Evolutionary conservation across 768 basidiomycete species (phyloP), one percentile per base, ranked within the genome.

Genomic region (Kwoniella dejecticola): DNA sequence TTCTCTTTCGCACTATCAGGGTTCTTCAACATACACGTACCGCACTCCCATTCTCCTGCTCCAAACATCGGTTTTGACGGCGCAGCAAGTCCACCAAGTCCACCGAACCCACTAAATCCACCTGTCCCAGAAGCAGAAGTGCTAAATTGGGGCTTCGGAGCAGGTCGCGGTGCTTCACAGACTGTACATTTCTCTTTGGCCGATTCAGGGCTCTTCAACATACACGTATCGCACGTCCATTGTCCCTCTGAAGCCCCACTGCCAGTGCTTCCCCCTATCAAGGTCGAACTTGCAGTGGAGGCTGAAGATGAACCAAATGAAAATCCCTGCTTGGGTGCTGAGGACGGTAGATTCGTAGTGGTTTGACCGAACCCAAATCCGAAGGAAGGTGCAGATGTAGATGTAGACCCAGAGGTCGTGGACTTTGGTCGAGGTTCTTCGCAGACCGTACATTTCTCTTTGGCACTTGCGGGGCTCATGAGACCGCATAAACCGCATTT

Each of bases 401-500:
- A 47, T 44, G 41, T n/a, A n/a, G n/a, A n/a, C n/a, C n/a, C n/a
- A n/a, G 33, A 40, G 21, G 12, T 8, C 41, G n/a, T 56, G 15
- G 26, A 38, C 1, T 19, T 29, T 36, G 42, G 55, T 30, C 42
- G 11, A 12, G 79, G 80, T 1, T 80, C 63, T 27, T 84, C 84
- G 48, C 84, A 84, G 13, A 82, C 59, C 4, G 77, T 77, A 63
- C 84, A 84, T 67, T 84, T 84, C 29, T 81, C 81, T 58, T 66
- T 79, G 13, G 77, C 81, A 30, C 60, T 71, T 10, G 63, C 79
- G 1, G 81, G 71, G 57, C 82, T 84, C 47, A 74, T 70, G 40
- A 82, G 67, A 71, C 77, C 79, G 62, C 89, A 90, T 2, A 75
- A 66, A 0, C 75, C 77, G 71, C 88, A 90, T 15, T 66, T 83